Evolutionary conservation across 306 rosid genomes (phyloP).

Genomic region (Luffa acutangula): DNA sequence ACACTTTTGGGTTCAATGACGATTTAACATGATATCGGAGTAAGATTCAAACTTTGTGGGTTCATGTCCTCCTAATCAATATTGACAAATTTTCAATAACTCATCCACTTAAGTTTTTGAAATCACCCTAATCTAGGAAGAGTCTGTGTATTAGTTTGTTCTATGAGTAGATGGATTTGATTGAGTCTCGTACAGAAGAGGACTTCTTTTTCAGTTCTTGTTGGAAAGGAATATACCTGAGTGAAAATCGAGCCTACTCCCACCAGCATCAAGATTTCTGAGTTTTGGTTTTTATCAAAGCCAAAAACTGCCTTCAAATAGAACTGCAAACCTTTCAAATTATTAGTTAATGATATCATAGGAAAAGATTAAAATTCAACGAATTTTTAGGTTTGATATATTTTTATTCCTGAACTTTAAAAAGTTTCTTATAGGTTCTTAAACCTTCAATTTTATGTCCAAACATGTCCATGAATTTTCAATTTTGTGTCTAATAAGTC

Average conservation of each 20-base stretch:
- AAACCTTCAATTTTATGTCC: too few species aligned
- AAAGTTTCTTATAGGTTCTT: too few species aligned
- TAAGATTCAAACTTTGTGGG: too few species aligned
- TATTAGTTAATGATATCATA: neutral
- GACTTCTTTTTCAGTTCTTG: neutral
- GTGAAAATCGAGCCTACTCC: slow-evolving; percentile 71
- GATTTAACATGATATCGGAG: too few species aligned
- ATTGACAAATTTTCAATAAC: neutral
- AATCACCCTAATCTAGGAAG: neutral
- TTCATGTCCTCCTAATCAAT: too few species aligned
- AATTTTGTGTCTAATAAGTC: too few species aligned
- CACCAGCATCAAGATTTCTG: slow-evolving; percentile 60
- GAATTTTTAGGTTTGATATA: too few species aligned
- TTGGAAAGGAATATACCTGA: slow-evolving; percentile 36
- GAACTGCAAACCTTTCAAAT: slow-evolving; percentile 44
- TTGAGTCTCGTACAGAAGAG: neutral
- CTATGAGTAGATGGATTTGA: neutral
- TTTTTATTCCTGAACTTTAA: too few species aligned
- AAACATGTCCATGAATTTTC: too few species aligned
- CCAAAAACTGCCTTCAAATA: slow-evolving; percentile 72
- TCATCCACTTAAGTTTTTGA: neutral
- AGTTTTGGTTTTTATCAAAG: slow-evolving; percentile 64
- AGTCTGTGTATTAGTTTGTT: neutral
- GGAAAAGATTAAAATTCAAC: too few species aligned
- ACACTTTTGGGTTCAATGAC: too few species aligned